Conservation (phyloP, 2,329 filamentous ascomycete species). For the Claviceps citrina region DNA sequence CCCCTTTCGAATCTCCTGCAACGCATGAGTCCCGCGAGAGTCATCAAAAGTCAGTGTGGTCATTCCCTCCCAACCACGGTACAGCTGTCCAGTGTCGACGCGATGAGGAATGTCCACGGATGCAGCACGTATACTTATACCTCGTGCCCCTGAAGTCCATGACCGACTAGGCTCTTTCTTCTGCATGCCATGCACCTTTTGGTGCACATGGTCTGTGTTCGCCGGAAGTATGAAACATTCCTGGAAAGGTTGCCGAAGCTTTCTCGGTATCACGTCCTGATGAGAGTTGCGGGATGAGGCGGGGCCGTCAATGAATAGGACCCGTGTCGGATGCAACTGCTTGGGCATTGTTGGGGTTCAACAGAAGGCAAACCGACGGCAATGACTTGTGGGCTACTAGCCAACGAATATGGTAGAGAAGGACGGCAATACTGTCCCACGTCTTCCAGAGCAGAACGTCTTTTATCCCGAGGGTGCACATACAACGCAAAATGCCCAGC, state of each 20-base stretch:
- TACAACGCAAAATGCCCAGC: constrained; percentile 2
- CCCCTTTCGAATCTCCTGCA: no score
- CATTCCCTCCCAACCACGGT: no score
- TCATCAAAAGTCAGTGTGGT: no score
- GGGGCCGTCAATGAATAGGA: constrained; percentile 2
- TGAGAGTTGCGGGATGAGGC: constrained; percentile 2
- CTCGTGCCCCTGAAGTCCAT: not conserved
- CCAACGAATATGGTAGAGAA: not conserved
- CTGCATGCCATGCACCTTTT: not conserved
- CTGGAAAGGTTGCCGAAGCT: not conserved
- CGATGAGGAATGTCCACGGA: not conserved
- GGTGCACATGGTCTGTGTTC: not conserved
- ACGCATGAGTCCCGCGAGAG: not conserved
- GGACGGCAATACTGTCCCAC: constrained; percentile 1
- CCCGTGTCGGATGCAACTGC: constrained; percentile 4
- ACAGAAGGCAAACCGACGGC: constrained; percentile 6
- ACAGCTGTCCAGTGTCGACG: no score
- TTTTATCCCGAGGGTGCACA: constrained; percentile 1
- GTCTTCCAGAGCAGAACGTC: not conserved
- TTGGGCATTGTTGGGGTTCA: constrained; percentile 4
- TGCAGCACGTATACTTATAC: not conserved
- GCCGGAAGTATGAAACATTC: constrained; percentile 2
- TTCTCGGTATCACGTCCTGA: constrained; percentile 4
- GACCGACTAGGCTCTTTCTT: not conserved
- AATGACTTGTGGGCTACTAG: constrained; percentile 1